phyloP scores from a whole-genome alignment of 2,329 filamentous ascomycete genomes.

The Diaporthe batatas region DNA sequence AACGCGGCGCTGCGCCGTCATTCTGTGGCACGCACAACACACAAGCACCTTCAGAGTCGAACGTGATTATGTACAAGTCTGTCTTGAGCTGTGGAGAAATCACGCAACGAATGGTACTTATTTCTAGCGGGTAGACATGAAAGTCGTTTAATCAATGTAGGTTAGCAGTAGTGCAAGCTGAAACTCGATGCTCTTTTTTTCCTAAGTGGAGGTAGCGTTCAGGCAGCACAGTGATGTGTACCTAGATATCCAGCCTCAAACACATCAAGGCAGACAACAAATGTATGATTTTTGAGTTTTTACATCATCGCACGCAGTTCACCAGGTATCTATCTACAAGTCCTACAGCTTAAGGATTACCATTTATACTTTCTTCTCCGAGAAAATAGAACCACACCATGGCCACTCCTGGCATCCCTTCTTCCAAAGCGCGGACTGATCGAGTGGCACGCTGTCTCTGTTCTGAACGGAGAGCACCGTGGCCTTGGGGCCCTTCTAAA shows the following conservation, averaged over 20 bases:
- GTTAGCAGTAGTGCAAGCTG: slow-evolving; percentile 12
- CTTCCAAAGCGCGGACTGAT: not conserved
- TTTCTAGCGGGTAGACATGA: too few species aligned
- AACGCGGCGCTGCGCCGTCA: not conserved
- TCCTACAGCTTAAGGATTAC: too few species aligned
- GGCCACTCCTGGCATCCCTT: slow-evolving; percentile 12
- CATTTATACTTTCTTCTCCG: not conserved
- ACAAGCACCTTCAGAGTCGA: not conserved
- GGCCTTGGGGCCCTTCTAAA: too few species aligned
- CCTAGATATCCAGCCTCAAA: not conserved
- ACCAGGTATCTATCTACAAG: not conserved
- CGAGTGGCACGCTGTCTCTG: not conserved
- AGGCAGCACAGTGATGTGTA: not conserved
- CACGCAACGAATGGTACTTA: not conserved
- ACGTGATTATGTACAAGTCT: not conserved
- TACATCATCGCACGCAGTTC: not conserved
- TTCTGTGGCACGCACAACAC: not conserved
- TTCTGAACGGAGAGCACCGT: too few species aligned
- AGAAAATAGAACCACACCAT: not conserved
- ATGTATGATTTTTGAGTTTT: not conserved
- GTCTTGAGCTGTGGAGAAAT: too few species aligned
- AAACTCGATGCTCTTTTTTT: not conserved
- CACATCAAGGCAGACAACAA: not conserved
- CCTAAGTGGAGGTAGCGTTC: not conserved
- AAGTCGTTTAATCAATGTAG: not conserved